Evolutionary conservation across 208 protist genomes (phyloP).

Genomic region (Paratrypanosoma confusum): DNA sequence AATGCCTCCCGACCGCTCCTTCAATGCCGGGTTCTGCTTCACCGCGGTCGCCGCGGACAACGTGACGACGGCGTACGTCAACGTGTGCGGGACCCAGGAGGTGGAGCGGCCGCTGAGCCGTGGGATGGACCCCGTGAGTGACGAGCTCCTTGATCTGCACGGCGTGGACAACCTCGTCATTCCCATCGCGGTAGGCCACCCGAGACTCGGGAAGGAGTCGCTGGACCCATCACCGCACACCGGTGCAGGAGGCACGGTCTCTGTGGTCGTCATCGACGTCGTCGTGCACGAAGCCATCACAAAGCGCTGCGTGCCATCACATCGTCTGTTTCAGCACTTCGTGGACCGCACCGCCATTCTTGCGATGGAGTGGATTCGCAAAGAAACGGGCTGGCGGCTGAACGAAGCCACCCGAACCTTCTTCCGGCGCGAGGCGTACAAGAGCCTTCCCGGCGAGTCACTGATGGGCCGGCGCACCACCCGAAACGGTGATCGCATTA

Average conservation of each 20-base stretch:
- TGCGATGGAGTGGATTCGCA: slow-evolving; percentile 64
- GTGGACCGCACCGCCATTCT: slow-evolving; percentile 41
- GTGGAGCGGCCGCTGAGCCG: slow-evolving; percentile 55
- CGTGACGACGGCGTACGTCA: slow-evolving; percentile 44
- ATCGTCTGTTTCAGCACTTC: slow-evolving; percentile 50
- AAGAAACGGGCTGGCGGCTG: slow-evolving; percentile 54
- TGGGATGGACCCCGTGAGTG: slow-evolving; percentile 48
- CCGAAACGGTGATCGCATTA: too few species aligned
- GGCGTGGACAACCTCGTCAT: slow-evolving; percentile 81
- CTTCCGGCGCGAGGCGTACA: too few species aligned
- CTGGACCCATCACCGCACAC: too few species aligned
- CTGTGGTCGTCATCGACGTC: slow-evolving; percentile 63
- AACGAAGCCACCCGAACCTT: slow-evolving; percentile 25
- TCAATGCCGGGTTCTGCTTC: slow-evolving; percentile 36
- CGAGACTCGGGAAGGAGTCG: slow-evolving; percentile 2
- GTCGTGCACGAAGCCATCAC: slow-evolving; percentile 66
- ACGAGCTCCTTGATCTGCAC: slow-evolving; percentile 54
- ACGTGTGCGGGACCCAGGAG: slow-evolving; percentile 64
- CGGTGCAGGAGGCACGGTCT: too few species aligned
- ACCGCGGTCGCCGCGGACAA: slow-evolving; percentile 22
- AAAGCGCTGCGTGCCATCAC: slow-evolving; percentile 17
- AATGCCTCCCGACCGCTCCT: slow-evolving; percentile 3
- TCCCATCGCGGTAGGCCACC: slow-evolving; percentile 64
- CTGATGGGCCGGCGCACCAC: too few species aligned
- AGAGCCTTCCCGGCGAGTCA: too few species aligned